These are phyloP conservation scores for Plectranthus barbatus DNA, from an alignment of 257 asterid species.

Conservation along the genomic window DNA sequence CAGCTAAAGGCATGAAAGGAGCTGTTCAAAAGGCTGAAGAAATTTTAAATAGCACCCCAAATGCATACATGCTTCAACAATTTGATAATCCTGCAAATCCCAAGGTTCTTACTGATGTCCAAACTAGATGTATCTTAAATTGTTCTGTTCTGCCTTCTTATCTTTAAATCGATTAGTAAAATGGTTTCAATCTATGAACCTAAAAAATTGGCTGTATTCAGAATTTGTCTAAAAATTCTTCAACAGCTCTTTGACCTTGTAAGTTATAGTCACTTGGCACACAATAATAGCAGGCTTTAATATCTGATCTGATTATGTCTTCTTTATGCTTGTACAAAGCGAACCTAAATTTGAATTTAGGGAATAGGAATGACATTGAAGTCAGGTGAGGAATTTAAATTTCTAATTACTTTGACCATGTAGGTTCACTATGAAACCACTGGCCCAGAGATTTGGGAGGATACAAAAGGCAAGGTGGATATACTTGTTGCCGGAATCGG, in stretches of 20 bases:
- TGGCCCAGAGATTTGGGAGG: constrained; percentile 99
- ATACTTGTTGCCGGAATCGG: constrained; percentile 97
- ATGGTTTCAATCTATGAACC: neutral
- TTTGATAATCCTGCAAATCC: constrained; percentile 98
- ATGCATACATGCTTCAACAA: constrained; percentile 95
- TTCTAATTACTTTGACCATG: constrained; percentile 2
- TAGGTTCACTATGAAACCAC: constrained; percentile 97
- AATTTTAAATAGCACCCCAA: constrained; percentile 60
- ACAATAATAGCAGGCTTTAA: neutral
- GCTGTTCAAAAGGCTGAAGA: constrained; percentile 95
- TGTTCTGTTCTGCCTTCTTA: neutral
- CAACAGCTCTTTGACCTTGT: neutral
- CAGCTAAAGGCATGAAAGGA: constrained; percentile 94
- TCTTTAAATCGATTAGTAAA: neutral
- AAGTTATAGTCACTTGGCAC: neutral
- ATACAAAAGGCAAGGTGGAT: constrained; percentile 89
- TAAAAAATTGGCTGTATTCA: neutral
- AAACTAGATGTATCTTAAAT: neutral
- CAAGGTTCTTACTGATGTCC: constrained; percentile 45
- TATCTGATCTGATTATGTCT: neutral
- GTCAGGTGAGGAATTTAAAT: neutral
- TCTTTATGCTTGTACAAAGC: constrained; percentile 3
- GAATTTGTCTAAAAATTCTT: neutral
- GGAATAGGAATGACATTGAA: neutral
- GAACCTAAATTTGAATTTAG: constrained; percentile 5